Evolutionary conservation across 352 stramenopile species (phyloP).

Genomic region (Globisporangium nagaii): DNA sequence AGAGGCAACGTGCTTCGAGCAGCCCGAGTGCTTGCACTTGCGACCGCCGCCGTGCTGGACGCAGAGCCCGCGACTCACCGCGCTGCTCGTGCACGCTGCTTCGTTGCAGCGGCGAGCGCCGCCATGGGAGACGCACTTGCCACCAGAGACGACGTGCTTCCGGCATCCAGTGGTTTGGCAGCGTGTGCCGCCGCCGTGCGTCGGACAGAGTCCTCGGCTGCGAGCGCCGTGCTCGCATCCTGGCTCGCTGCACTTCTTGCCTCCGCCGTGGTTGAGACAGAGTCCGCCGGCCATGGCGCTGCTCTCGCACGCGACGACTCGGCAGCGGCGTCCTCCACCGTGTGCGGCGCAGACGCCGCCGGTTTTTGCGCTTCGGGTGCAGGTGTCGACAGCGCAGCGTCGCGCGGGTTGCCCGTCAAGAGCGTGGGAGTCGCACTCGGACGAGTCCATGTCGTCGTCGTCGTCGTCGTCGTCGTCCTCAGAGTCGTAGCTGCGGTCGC

Average conservation of each 20-base stretch:
- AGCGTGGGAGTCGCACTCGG: background rate
- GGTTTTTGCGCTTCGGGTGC: background rate
- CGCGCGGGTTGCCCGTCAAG: background rate
- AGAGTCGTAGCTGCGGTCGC: constrained; percentile 3
- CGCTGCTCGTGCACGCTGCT: constrained; percentile 37
- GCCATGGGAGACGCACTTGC: constrained; percentile 61
- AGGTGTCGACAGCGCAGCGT: background rate
- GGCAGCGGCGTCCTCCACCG: background rate
- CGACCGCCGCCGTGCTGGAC: constrained; percentile 64
- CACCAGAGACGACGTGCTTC: constrained; percentile 66
- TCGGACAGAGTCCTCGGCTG: constrained; percentile 52
- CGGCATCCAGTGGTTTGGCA: constrained; percentile 39
- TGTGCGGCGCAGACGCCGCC: background rate
- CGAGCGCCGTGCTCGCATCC: constrained; percentile 39
- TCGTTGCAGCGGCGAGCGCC: constrained; percentile 46
- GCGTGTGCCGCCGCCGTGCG: constrained; percentile 53
- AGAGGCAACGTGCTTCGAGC: constrained; percentile 75
- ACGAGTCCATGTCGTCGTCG: background rate
- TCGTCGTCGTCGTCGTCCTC: constrained; percentile 5
- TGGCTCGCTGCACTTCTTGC: constrained; percentile 18
- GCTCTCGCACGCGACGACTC: background rate
- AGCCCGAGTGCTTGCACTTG: constrained; percentile 61
- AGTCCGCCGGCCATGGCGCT: background rate
- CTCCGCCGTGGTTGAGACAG: background rate
- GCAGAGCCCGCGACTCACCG: constrained; percentile 55